These are phyloP conservation scores for Beta vulgaris DNA, from an alignment of 148 eudicot genomes.

Conservation along the genomic window DNA sequence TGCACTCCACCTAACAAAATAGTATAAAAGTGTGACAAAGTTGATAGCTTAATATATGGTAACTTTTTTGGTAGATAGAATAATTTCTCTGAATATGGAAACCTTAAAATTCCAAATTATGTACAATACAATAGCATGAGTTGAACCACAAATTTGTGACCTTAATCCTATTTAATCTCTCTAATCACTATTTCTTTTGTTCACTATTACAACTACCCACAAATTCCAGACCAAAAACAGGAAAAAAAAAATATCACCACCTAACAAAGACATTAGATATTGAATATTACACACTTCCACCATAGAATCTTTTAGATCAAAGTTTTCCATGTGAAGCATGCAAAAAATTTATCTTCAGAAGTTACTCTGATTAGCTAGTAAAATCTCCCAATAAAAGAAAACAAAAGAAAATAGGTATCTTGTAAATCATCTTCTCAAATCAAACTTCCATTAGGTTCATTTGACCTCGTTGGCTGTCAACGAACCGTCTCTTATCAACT, in stretches of 20 bases:
- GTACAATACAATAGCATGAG: conserved; percentile 18
- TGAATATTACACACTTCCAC: not conserved
- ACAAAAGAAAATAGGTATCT: not conserved
- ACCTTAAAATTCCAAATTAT: conserved; percentile 16
- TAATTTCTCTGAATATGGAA: conserved; percentile 23
- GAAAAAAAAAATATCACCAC: not conserved
- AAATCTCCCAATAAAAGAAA: not conserved
- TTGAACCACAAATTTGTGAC: conserved; percentile 12
- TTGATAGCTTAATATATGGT: not conserved
- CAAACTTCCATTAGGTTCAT: conserved; percentile 22
- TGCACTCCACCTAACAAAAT: conserved; percentile 8
- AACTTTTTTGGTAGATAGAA: conserved; percentile 11
- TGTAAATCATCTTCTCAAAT: not conserved
- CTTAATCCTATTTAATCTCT: conserved; percentile 7
- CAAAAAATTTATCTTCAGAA: conserved; percentile 6
- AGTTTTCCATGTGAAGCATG: conserved; percentile 6
- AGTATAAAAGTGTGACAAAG: not conserved
- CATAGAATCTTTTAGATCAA: conserved; percentile 2
- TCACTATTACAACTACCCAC: conserved; percentile 15
- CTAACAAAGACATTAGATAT: conserved; percentile 9
- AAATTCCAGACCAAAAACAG: not conserved
- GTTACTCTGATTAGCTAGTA: not conserved
- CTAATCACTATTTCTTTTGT: conserved; percentile 17
- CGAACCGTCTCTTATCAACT: conserved; percentile 65
- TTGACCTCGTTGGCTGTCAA: conserved; percentile 42